Evolutionary conservation across 805 yeast species (phyloP).

Genomic region (Candida fluviatilis): DNA sequence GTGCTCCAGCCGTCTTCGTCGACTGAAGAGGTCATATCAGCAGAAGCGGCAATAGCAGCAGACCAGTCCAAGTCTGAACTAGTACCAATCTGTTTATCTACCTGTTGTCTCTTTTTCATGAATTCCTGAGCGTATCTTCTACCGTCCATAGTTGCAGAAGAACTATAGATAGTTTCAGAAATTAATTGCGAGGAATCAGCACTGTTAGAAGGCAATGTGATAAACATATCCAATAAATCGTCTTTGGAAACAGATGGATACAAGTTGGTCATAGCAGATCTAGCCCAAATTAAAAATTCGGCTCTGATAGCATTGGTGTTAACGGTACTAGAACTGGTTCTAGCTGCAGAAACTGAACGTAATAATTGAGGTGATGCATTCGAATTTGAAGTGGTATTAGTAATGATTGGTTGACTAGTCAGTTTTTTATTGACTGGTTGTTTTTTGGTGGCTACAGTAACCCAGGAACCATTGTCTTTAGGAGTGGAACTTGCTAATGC

Average conservation of each 20-base stretch:
- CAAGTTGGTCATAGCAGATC: slow-evolving; percentile 59
- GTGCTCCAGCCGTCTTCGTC: slow-evolving; percentile 49
- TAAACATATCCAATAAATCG: slow-evolving; percentile 74
- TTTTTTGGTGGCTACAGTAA: slow-evolving; percentile 41
- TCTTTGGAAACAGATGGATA: slow-evolving; percentile 72
- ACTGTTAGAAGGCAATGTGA: slow-evolving; percentile 69
- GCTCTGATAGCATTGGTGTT: slow-evolving; percentile 32
- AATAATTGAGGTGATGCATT: slow-evolving; percentile 30
- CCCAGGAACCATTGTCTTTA: slow-evolving; percentile 35
- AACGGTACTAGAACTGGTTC: slow-evolving; percentile 19
- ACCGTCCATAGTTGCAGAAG: slow-evolving; percentile 89
- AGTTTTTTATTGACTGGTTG: slow-evolving; percentile 15
- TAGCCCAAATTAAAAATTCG: slow-evolving; percentile 71
- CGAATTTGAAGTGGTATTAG: slow-evolving; percentile 11
- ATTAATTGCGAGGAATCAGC: slow-evolving; percentile 78
- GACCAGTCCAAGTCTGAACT: slow-evolving; percentile 60
- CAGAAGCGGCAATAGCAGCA: slow-evolving; percentile 53
- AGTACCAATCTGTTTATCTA: slow-evolving; percentile 51
- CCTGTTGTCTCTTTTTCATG: slow-evolving; percentile 66
- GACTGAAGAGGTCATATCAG: slow-evolving; percentile 32
- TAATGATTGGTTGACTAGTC: slow-evolving; percentile 10
- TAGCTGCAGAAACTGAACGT: slow-evolving; percentile 32
- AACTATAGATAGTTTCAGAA: slow-evolving; percentile 86
- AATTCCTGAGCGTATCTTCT: slow-evolving; percentile 91
- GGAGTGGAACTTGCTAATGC: slow-evolving; percentile 26